phyloP scores from a whole-genome alignment of 495 filamentous ascomycete genomes.

The Neurospora sp. region DNA sequence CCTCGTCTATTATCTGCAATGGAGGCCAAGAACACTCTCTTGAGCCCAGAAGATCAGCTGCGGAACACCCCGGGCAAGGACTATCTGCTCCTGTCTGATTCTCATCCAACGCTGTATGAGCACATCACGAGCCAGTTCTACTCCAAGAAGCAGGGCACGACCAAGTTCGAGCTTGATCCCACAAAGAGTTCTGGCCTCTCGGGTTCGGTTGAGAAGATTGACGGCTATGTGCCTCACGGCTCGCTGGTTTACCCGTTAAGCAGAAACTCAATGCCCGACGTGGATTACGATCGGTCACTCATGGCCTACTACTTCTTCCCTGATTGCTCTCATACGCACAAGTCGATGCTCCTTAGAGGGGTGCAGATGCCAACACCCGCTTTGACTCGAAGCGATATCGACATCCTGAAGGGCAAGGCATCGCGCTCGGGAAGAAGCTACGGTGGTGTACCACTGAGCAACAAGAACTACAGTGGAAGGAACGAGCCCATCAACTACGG shows the following conservation, averaged over 20 bases:
- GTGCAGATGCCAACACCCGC: constrained; percentile 60
- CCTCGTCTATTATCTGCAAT: constrained; percentile 75
- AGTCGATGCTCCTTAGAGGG: constrained; percentile 88
- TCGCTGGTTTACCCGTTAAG: constrained; percentile 51
- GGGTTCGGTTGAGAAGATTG: constrained; percentile 74
- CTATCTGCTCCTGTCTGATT: constrained; percentile 71
- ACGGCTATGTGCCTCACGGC: constrained; percentile 65
- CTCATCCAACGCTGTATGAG: constrained; percentile 66
- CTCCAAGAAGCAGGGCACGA: constrained; percentile 65
- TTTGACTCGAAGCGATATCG: constrained; percentile 64
- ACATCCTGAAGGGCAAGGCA: constrained; percentile 51
- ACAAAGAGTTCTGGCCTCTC: constrained; percentile 64
- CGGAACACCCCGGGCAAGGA: constrained; percentile 79
- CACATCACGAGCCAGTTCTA: constrained; percentile 77
- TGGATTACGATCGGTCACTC: constrained; percentile 77
- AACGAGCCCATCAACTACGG: constrained; percentile 33
- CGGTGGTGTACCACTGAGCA: constrained; percentile 30
- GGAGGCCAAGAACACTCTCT: constrained; percentile 65
- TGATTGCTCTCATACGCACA: constrained; percentile 58
- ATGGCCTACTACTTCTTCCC: constrained; percentile 85
- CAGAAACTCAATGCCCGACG: constrained; percentile 55
- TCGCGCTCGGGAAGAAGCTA: constrained; percentile 46
- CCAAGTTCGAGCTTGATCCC: constrained; percentile 60
- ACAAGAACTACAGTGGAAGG: constrained; percentile 21
- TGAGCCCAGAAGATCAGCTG: constrained; percentile 65